A percentile compares a stretch with the other conserved stretches of the same genome.
These are phyloP conservation scores for Teratosphaeria pseudoeucalypti DNA, from an alignment of 2,329 filamentous ascomycete genomes.

Conservation along the genomic window DNA sequence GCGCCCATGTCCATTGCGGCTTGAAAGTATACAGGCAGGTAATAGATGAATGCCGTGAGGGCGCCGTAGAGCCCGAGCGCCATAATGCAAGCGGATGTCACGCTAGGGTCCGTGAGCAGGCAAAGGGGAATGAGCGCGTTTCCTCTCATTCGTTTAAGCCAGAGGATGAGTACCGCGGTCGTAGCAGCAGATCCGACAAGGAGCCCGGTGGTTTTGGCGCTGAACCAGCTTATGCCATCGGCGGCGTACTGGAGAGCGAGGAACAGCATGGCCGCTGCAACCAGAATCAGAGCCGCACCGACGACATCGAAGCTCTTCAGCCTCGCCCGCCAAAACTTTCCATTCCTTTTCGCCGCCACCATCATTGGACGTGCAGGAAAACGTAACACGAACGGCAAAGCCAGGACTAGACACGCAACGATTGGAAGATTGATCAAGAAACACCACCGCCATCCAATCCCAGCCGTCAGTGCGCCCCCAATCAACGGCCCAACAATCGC, in stretches of 20 bases:
- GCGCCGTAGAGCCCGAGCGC: not conserved
- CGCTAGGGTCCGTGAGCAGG: not conserved
- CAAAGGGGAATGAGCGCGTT: not conserved
- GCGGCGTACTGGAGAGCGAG: not conserved
- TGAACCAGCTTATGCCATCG: not conserved
- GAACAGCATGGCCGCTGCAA: not conserved
- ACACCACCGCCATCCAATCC: conserved; percentile 26
- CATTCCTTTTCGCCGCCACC: not conserved
- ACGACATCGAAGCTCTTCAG: not conserved
- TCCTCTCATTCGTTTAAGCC: not conserved
- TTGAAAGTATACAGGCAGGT: not conserved
- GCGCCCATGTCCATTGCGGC: not conserved
- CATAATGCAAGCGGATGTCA: not conserved
- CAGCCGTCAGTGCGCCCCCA: conserved; percentile 24
- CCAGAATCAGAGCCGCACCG: not conserved
- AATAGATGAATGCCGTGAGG: not conserved
- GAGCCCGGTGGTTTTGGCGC: not conserved
- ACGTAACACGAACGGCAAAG: not conserved
- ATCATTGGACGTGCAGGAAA: not conserved
- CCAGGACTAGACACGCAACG: conserved; percentile 1
- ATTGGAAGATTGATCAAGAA: conserved; percentile 27
- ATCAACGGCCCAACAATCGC: conserved; percentile 21
- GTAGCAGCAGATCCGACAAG: not conserved
- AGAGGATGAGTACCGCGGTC: not conserved
- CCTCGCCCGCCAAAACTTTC: not conserved